Evolutionary conservation across 768 basidiomycete species (phyloP).

Genomic region (Amanita molliuscula): DNA sequence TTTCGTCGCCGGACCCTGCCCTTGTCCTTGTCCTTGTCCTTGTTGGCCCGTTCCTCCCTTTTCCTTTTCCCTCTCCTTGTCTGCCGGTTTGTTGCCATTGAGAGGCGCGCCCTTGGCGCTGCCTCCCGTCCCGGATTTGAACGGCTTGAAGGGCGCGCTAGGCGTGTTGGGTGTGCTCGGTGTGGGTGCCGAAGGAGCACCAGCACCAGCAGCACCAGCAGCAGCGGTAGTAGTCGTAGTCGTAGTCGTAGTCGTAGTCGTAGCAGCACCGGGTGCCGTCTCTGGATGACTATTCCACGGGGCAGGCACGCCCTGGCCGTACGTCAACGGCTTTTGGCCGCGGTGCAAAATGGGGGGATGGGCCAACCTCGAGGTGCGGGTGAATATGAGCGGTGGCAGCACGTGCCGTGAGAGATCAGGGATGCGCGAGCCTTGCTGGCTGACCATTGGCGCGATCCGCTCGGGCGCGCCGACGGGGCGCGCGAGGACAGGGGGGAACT

Average conservation of each 20-base stretch:
- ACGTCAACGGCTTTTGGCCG: slow-evolving; percentile 33
- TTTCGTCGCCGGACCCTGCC: slow-evolving; percentile 11
- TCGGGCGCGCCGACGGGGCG: slow-evolving; percentile 33
- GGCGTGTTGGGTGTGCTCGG: slow-evolving; percentile 16
- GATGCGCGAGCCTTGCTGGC: slow-evolving; percentile 53
- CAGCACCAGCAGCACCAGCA: slow-evolving; percentile 6
- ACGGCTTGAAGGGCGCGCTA: no score
- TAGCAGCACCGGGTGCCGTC: no score
- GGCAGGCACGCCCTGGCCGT: slow-evolving; percentile 38
- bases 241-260: no score
- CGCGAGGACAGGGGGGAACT: slow-evolving; percentile 39
- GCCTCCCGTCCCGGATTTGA: no score
- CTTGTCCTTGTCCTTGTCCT: slow-evolving; percentile 5
- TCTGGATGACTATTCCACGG: slow-evolving; percentile 39
- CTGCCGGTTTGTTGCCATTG: slow-evolving; percentile 16
- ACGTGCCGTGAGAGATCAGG: slow-evolving; percentile 58
- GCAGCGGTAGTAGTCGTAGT: no score
- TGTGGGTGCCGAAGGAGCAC: slow-evolving; percentile 17
- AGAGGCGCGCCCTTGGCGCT: slow-evolving; percentile 15
- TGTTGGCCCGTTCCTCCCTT: no score
- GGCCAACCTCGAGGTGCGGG: slow-evolving; percentile 49
- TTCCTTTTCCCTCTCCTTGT: no score
- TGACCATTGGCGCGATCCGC: slow-evolving; percentile 53
- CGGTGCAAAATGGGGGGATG: slow-evolving; percentile 60
- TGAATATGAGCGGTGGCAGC: slow-evolving; percentile 50